Conservation (phyloP, 441 rosid species). For the Viola pubescens region DNA sequence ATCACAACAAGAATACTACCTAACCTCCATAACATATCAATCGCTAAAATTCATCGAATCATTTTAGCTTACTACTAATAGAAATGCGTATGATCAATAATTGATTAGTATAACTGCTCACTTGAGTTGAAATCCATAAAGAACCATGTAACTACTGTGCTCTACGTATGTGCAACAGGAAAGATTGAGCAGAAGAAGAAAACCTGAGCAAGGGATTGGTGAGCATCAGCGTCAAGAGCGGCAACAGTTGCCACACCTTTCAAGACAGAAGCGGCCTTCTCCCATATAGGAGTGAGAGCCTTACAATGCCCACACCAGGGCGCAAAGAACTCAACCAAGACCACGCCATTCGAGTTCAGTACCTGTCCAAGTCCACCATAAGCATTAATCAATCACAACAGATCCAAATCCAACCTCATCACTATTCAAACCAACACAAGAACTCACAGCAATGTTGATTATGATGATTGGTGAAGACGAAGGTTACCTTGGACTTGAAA, state of each 20-base stretch:
- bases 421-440: neutral
- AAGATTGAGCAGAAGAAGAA: neutral
- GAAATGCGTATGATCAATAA: constrained; percentile 4
- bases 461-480: neutral
- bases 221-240: constrained; percentile 94
- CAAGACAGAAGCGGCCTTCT: constrained; percentile 75
- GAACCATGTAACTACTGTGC: neutral
- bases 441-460: neutral
- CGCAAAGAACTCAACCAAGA: constrained; percentile 91
- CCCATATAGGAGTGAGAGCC: constrained; percentile 90
- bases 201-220: constrained; percentile 93
- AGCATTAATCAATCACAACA: neutral
- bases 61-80: neutral
- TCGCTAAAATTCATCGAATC: neutral
- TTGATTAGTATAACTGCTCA: neutral
- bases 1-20: neutral
- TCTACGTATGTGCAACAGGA: neutral
- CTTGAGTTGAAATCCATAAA: neutral
- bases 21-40: neutral
- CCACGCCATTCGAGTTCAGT: constrained; percentile 72
- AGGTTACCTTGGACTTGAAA: constrained; percentile 86
- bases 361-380: constrained; percentile 35
- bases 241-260: constrained; percentile 96
- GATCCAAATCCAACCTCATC: neutral
- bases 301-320: constrained; percentile 99